Evolutionary conservation across 768 basidiomycete genomes (phyloP).

Genomic region (Boletus tylopilopsis): DNA sequence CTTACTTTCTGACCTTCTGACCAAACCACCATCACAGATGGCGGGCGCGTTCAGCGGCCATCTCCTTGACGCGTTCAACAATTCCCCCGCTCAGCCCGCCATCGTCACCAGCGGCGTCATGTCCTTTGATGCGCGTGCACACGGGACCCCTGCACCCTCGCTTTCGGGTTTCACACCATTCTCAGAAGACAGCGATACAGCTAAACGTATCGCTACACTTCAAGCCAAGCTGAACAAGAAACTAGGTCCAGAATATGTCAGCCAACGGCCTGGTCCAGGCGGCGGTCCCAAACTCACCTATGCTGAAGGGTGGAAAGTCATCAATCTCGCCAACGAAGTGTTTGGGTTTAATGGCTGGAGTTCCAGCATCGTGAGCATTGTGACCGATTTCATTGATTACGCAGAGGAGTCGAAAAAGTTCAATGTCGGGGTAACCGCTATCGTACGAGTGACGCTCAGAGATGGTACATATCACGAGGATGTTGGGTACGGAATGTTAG

Average conservation of each 20-base stretch:
- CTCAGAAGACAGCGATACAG: constrained; percentile 59
- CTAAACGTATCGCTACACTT: constrained; percentile 53
- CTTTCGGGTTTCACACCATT: constrained; percentile 24
- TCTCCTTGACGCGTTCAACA: constrained; percentile 44
- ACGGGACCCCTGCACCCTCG: constrained; percentile 32
- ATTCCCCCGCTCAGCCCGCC: constrained; percentile 13
- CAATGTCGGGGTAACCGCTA: constrained; percentile 76
- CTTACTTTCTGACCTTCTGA: too few relatives aligned
- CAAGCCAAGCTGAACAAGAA: constrained; percentile 83
- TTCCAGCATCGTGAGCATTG: constrained; percentile 68
- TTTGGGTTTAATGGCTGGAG: constrained; percentile 99
- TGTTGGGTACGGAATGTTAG: constrained; percentile 83
- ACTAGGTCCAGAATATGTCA: constrained; percentile 93
- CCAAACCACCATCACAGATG: constrained; percentile 38
- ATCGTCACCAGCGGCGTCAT: constrained; percentile 51
- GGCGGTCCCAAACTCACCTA: constrained; percentile 88
- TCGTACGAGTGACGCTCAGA: constrained; percentile 80
- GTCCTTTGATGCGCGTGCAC: constrained; percentile 59
- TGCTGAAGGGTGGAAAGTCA: constrained; percentile 96
- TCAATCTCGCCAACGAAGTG: constrained; percentile 96
- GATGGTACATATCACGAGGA: constrained; percentile 94
- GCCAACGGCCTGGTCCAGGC: constrained; percentile 82
- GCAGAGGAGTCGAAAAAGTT: constrained; percentile 63
- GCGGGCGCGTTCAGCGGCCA: constrained; percentile 59
- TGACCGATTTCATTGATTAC: constrained; percentile 76